Evolutionary conservation across 2,329 filamentous ascomycete species (phyloP).

Genomic region (Penicillium frequentans): DNA sequence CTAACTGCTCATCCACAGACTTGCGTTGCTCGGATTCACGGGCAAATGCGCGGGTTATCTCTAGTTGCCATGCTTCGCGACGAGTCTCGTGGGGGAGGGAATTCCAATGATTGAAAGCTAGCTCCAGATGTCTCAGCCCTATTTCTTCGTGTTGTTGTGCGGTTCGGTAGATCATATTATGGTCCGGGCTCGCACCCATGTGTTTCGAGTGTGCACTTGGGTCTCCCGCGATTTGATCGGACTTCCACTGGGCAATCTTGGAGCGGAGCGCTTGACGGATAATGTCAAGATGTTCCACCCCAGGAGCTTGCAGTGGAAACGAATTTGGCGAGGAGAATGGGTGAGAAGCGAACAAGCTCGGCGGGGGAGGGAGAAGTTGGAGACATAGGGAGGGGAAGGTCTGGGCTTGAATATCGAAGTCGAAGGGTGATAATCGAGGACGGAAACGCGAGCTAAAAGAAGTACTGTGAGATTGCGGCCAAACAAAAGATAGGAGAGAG

Average conservation of each 20-base stretch:
- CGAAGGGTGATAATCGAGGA: slow-evolving; percentile 54
- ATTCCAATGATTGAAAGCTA: slow-evolving; percentile 76
- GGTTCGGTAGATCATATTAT: slow-evolving; percentile 42
- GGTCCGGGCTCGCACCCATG: slow-evolving; percentile 30
- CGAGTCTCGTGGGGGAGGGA: slow-evolving; percentile 58
- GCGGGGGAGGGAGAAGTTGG: slow-evolving; percentile 75
- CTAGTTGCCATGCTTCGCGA: slow-evolving; percentile 47
- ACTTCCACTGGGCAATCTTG: slow-evolving; percentile 66
- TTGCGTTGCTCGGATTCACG: slow-evolving; percentile 47
- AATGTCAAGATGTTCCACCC: slow-evolving; percentile 70
- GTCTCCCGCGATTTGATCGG: slow-evolving; percentile 40
- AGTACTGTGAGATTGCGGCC: not conserved
- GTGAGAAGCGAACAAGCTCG: slow-evolving; percentile 77
- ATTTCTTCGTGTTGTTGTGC: slow-evolving; percentile 66
- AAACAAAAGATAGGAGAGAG: not conserved
- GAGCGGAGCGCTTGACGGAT: slow-evolving; percentile 66
- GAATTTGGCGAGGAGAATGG: slow-evolving; percentile 76
- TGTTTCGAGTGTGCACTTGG: slow-evolving; percentile 41
- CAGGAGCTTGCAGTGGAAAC: slow-evolving; percentile 78
- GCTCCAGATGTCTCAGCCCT: slow-evolving; percentile 72
- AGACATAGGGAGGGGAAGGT: slow-evolving; percentile 85
- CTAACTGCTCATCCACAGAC: slow-evolving; percentile 44
- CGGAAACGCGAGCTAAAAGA: slow-evolving; percentile 44
- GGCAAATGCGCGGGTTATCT: slow-evolving; percentile 49
- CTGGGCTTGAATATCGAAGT: slow-evolving; percentile 81